Conservation (phyloP, 768 basidiomycete genomes). For the Suillus hirtellus region DNA sequence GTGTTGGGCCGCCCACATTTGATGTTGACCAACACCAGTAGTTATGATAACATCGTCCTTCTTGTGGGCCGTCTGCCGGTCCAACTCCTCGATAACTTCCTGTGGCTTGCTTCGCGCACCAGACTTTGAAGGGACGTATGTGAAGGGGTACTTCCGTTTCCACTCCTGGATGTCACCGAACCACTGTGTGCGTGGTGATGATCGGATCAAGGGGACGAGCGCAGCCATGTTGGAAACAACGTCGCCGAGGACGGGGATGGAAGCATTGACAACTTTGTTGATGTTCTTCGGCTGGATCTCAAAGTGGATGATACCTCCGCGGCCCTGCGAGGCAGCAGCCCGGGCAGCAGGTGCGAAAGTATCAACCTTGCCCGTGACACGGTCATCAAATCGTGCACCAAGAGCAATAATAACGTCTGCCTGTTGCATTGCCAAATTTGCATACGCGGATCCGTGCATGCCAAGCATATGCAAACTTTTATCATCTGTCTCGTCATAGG, state of each 20-base stretch:
- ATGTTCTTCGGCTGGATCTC: conserved; percentile 99
- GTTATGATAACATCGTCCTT: conserved; percentile 88
- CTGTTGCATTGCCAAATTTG: conserved; percentile 96
- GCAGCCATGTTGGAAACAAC: conserved; percentile 80
- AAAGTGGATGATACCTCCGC: conserved; percentile 98
- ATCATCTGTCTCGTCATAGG: conserved; percentile 88
- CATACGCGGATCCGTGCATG: conserved; percentile 98
- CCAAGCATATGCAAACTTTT: conserved; percentile 95
- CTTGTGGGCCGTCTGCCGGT: conserved; percentile 70
- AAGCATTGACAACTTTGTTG: conserved; percentile 97
- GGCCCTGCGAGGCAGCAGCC: conserved; percentile 80
- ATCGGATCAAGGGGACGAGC: conserved; percentile 77
- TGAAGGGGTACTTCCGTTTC: conserved; percentile 91
- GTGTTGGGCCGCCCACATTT: conserved; percentile 99
- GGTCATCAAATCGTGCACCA: conserved; percentile 96
- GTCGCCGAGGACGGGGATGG: conserved; percentile 92
- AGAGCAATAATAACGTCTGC: conserved; percentile 98
- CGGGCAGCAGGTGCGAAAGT: conserved; percentile 89
- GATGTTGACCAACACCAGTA: conserved; percentile 98
- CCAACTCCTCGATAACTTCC: conserved; percentile 92
- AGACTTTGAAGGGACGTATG: conserved; percentile 60
- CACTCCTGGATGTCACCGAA: conserved; percentile 78
- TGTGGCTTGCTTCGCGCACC: conserved; percentile 87
- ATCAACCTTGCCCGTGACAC: conserved; percentile 90
- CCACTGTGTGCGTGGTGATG: conserved; percentile 72